Base-by-base conservation (phyloP, 108 stramenopile species). In the Skeletonema menzelii region DNA sequence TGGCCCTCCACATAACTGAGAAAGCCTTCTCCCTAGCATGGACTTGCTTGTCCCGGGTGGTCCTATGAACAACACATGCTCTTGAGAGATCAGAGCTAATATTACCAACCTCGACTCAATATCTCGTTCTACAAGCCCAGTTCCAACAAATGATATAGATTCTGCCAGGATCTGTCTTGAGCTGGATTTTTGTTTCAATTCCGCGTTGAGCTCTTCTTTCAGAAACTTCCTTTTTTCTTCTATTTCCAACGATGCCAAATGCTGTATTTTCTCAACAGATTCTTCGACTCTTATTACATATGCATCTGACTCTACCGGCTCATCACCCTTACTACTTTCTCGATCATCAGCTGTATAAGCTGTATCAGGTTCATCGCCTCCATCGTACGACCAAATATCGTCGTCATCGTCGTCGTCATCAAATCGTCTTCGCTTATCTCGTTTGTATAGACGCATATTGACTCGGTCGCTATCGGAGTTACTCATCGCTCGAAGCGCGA, bases 101-200 rank as follows among this genome's bases (percentile, higher is more conserved):
- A 92, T 82, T 22, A 88, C 85, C 20, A 92, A 82, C 27, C 78
- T 73, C 27, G 87, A 69, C 46, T 92, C 87, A 66, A 78, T 85
- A 15, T 82, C 74, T 64, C 91, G 47, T 78, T 92, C 91, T 12
- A 92, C 83, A 30, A 92, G 75, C 6, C 84, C 88, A n/a, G 79
- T 70, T 57, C 71, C 74, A 7, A 92, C 72, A 14, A 31, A 77
- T 1, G 63, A 56, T 38, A 92, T 72, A 3, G 88, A 82, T 6
- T 65, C 73, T 26, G 73, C 58, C 1, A 88, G 63, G 3, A 82
- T 30, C 40, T 77, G 35, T 22, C 66, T 60, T 22, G 74, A 64
- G 27, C 27, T 67, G 13, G 65, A 78, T 1, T 65, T 75, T 64
- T 37, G 44, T 11, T 70, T 46, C 22, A 59, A 55, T 69, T 79